Evolutionary conservation across 108 stramenopile genomes (phyloP).

Genomic region (Nitzschia inconspicua): DNA sequence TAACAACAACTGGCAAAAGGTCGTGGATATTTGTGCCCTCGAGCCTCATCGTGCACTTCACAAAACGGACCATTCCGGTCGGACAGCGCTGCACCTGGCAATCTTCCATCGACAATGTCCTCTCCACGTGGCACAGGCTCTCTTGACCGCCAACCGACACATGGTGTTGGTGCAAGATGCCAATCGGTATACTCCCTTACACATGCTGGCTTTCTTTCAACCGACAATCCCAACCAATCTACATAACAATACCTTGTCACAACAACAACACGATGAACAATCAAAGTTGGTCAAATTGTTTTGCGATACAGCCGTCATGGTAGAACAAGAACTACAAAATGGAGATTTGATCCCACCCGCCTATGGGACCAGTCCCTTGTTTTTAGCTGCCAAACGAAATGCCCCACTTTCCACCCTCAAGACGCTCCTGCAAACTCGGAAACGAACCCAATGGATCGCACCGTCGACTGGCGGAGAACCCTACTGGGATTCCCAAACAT

Average conservation of each 20-base stretch:
- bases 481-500: conserved; percentile 18
- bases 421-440: conserved; percentile 19
- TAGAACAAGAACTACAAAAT: conserved; percentile 17
- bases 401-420: conserved; percentile 16
- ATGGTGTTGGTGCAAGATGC: conserved; percentile 23
- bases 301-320: conserved; percentile 21
- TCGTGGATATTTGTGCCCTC: background rate
- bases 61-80: conserved; percentile 13
- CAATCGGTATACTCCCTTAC: conserved; percentile 28
- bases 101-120: conserved; percentile 32
- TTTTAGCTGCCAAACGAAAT: conserved; percentile 25
- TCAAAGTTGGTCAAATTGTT: background rate
- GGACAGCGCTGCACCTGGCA: conserved; percentile 31
- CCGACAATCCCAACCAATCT: background rate
- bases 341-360: background rate
- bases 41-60: conserved; percentile 22
- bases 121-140: conserved; percentile 18
- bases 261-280: background rate
- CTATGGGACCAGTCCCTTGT: conserved; percentile 28
- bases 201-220: conserved; percentile 25
- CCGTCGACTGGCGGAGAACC: conserved; percentile 39
- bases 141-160: conserved; percentile 26
- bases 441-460: conserved; percentile 28
- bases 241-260: background rate
- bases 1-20: conserved; percentile 22